These are phyloP conservation scores for Penicillium sp. DNA, from an alignment of 2,329 filamentous ascomycete genomes.

Conservation along the genomic window DNA sequence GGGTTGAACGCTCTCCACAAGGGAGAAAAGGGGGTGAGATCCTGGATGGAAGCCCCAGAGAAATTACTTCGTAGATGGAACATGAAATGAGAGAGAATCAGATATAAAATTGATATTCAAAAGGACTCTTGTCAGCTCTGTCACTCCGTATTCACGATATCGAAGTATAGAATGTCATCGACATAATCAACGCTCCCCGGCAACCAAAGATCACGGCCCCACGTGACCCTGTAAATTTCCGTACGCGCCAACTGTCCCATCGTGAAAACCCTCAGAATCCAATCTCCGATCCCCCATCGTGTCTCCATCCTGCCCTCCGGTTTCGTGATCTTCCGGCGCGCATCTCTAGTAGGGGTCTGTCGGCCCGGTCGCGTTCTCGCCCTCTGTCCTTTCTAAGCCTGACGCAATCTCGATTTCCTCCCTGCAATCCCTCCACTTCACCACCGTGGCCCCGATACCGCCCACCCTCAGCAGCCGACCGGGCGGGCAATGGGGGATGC, in stretches of 20 bases:
- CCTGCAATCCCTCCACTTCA: constrained; percentile 5
- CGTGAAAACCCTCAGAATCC: too few species aligned
- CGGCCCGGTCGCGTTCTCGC: background rate
- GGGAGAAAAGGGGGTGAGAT: constrained; percentile 2
- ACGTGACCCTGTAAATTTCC: too few species aligned
- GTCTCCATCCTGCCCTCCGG: background rate
- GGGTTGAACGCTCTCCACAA: constrained; percentile 5
- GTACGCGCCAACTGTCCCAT: too few species aligned
- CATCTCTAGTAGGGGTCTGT: background rate
- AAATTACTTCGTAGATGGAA: background rate
- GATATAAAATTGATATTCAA: too few species aligned
- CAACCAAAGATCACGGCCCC: too few species aligned
- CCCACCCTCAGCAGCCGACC: constrained; percentile 33
- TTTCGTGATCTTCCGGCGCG: too few species aligned
- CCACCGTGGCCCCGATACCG: constrained; percentile 37
- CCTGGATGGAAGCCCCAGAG: background rate
- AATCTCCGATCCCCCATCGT: background rate
- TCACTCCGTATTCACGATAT: too few species aligned
- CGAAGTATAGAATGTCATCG: too few species aligned
- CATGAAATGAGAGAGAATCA: background rate
- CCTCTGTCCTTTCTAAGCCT: constrained; percentile 2
- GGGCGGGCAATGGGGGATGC: constrained; percentile 50
- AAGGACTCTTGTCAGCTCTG: too few species aligned
- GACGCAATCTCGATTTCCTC: constrained; percentile 4
- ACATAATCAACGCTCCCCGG: too few species aligned